Evolutionary conservation across 2,329 filamentous ascomycete genomes (phyloP).

Genomic region (Pyrenophora seminiperda): DNA sequence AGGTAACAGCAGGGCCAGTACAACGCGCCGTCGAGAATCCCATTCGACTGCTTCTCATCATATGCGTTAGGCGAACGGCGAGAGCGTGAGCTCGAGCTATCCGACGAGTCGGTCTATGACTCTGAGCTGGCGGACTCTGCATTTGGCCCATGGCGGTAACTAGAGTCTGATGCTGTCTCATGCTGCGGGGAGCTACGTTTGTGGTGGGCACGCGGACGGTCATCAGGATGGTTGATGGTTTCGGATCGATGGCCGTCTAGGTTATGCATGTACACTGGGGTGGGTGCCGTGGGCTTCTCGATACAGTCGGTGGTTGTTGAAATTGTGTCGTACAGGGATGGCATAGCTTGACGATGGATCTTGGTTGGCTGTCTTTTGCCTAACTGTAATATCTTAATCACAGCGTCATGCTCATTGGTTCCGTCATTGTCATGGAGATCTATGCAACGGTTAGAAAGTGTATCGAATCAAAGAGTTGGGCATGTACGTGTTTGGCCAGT

Average conservation of each 20-base stretch:
- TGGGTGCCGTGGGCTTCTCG: conserved; percentile 21
- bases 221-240: conserved; percentile 29
- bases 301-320: conserved; percentile 4
- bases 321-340: conserved; percentile 1
- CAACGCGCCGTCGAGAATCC: conserved; percentile 31
- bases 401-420: conserved; percentile 35
- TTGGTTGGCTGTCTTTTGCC: conserved; percentile 6
- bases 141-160: conserved; percentile 35
- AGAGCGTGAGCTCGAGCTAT: conserved; percentile 22
- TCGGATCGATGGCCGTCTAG: conserved; percentile 37
- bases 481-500: not conserved
- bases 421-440: conserved; percentile 33
- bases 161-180: conserved; percentile 25
- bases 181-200: conserved; percentile 24
- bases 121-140: conserved; percentile 35
- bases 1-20: conserved; percentile 44
- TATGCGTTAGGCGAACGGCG: conserved; percentile 19
- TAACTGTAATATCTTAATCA: conserved; percentile 18
- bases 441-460: conserved; percentile 22
- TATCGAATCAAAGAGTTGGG: not conserved
- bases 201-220: conserved; percentile 31
- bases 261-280: conserved; percentile 26
- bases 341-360: conserved; percentile 7
- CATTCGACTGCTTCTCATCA: conserved; percentile 34
- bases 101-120: conserved; percentile 31